phyloP scores from a whole-genome alignment of 2,329 filamentous ascomycete genomes.

The Fusarium nelsonii region DNA sequence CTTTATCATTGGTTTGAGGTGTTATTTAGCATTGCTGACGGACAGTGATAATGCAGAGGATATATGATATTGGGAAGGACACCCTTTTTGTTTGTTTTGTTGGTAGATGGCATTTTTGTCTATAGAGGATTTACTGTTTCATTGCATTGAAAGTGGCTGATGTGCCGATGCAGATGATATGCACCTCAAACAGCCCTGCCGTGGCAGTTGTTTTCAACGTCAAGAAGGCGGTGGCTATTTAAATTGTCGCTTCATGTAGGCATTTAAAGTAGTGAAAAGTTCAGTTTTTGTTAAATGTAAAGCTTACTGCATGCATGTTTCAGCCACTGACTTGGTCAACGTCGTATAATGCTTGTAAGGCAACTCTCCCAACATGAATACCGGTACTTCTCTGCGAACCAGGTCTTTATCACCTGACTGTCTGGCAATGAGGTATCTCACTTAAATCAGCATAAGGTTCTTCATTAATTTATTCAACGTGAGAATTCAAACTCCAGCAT shows the following conservation, averaged over 20 bases:
- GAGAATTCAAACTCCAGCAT: background rate
- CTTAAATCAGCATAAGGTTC: no score
- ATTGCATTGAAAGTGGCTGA: conserved; percentile 5
- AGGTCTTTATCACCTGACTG: no score
- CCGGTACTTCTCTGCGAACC: no score
- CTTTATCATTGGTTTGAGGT: background rate
- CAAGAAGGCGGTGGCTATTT: background rate
- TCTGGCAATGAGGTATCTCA: no score
- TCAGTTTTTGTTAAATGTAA: no score
- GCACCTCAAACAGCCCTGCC: background rate
- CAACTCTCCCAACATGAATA: no score
- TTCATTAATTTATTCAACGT: background rate
- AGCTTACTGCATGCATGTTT: background rate
- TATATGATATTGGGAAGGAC: background rate
- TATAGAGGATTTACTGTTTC: background rate
- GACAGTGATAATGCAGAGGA: conserved; percentile 3
- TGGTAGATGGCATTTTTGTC: background rate
- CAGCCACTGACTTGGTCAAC: background rate
- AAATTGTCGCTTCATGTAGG: background rate
- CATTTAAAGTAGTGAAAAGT: no score
- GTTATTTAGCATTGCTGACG: background rate
- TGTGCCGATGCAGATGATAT: background rate
- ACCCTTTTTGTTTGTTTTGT: background rate
- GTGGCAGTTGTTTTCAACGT: background rate
- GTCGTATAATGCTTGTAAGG: background rate